Evolutionary conservation across 768 basidiomycete genomes (phyloP), one percentile per base, ranked within the genome.

Genomic region (Tricholoma flavovirens): DNA sequence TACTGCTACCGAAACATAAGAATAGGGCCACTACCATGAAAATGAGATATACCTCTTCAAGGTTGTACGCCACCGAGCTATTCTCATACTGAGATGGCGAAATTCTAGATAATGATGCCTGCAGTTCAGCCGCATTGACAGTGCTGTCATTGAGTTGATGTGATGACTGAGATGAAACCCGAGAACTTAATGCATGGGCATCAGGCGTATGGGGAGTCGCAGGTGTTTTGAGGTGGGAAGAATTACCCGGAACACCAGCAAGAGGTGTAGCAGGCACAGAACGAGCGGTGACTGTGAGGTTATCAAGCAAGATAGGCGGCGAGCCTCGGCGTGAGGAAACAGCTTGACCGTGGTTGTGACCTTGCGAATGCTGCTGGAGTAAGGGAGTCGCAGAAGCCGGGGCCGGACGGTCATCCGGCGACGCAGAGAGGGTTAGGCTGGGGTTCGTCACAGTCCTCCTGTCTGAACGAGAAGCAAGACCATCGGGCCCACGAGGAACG

Each of bases 181-280:
- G 84, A n/a, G 83, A 83, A 64, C 80, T 85, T 67, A 86, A 60
- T 17, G 66, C 73, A 63, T 84, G 84, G 12, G 76, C 60, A 46
- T 88, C 87, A 14, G 79, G 81, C 36, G 81, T 81, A 33, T 81
- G 76, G 15, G 90, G 88, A 6, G 85, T 85, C 33, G 82, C 84
- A 6, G 87, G 85, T 4, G 84, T 79, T 72, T 87, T 88, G 59
- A 84, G 64, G 43, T 87, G 69, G 66, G 80, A 78, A 10, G 73
- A 63, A 4, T 71, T 70, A 40, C 75, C 76, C 43, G 75, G 77
- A 12, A 82, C 62, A n/a, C 86, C 70, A 9, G 80, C 82, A 6
- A 90, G 69, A 19, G 90, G 90, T 3, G 90, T 92, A 1, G 88
- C 89, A 49, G 90, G 90, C 19, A 93, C 90, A 38, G 90, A 93